Base-by-base conservation (phyloP, 2,329 filamentous ascomycete species). In the Diaporthe amygdali region DNA sequence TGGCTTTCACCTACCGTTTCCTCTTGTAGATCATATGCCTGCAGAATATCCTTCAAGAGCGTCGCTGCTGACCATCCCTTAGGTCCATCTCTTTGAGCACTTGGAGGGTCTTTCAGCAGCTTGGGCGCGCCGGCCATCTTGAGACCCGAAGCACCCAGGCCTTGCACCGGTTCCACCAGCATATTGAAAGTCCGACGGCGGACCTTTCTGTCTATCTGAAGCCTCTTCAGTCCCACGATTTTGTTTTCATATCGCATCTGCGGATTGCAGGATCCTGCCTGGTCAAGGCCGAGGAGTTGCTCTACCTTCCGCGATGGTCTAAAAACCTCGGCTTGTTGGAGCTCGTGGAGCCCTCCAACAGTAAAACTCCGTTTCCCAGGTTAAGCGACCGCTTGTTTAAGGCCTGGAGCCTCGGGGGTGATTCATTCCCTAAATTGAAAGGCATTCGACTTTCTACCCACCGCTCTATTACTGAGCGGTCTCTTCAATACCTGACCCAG, bases 281-380 rank as follows among this genome's bases (percentile, higher is more conserved):
- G n/a, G 32, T 71, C n/a, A 56, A 61, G 5, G 34, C 27, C 4
- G 30, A 51, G 52, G 68, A 72, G 25, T 39, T 72, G 44, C 47
- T 71, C 8, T 20, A 66, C 20, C 71, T 72, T 9, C 64, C 68
- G 22, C 32, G 3, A 15, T 37, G 67, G 47, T 46, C 55, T 27
- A 70, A 68, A 3, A 72, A 68, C 34, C 68, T 72, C n/a, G 68
- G 64, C 7, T 3, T 72, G 17, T n/a, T 72, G 47, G 71, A 72
- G 27, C 20, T 72, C 3, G n/a, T 71, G n/a, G 68, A 68, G 55
- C 68, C 67, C 7, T 15, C 7, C 4, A 15, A 47, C 22, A 2
- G 15, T 1, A 15, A 14, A 5, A n/a, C 41, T 5, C 52, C 41
- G n/a, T 72, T 69, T 5, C 70, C 70, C 49, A 17, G 41, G 6